A percentile compares a stretch with the other conserved stretches of the same genome.
Evolutionary conservation across 169 alveolate genomes (phyloP).

Genomic region (Plasmodium gonderi): DNA sequence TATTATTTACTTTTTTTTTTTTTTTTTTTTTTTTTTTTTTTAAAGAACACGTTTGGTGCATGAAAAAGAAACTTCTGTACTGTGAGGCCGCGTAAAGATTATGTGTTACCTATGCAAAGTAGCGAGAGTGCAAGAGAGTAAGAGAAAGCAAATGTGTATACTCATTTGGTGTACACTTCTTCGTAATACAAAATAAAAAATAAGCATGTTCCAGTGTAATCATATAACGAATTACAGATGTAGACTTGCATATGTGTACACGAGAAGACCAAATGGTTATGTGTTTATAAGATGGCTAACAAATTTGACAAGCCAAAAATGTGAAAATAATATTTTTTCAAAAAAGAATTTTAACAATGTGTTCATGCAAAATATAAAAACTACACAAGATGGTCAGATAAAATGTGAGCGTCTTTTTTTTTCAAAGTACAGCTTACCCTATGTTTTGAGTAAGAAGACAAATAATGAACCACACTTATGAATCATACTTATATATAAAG

Average conservation of each 20-base stretch:
- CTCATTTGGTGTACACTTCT: neutral
- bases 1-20: neutral
- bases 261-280: neutral
- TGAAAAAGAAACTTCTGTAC: too few relatives aligned
- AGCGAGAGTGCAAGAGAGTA: too few relatives aligned
- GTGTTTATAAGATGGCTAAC: neutral
- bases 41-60: too few relatives aligned
- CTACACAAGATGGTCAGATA: conserved; percentile 36
- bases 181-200: neutral
- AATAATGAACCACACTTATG: neutral
- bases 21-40: too few relatives aligned
- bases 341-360: conserved; percentile 61
- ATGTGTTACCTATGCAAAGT: too few relatives aligned
- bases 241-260: neutral
- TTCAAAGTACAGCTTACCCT: conserved; percentile 50
- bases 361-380: conserved; percentile 57
- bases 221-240: conserved; percentile 15
- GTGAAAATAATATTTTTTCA: conserved; percentile 30
- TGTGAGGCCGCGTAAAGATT: too few relatives aligned
- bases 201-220: conserved; percentile 32
- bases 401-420: conserved; percentile 24
- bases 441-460: conserved; percentile 20
- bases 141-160: too few relatives aligned
- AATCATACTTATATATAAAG: neutral
- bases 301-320: conserved; percentile 13